phyloP scores from a whole-genome alignment of 176 grass and related monocot genomes.

The Zea luxurians region DNA sequence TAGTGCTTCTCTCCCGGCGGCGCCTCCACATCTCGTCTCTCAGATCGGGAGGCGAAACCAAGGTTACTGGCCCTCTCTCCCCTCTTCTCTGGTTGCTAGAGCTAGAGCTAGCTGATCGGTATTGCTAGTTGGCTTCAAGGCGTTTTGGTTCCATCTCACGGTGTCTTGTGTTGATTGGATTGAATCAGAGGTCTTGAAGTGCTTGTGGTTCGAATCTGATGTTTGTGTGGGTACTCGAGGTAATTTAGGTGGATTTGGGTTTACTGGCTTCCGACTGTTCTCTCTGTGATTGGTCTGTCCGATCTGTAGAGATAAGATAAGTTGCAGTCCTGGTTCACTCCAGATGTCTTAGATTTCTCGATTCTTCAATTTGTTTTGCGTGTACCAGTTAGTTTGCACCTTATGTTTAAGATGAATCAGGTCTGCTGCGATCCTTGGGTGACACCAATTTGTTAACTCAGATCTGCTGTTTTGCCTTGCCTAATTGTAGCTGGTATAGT shows the following conservation, averaged over 20 bases:
- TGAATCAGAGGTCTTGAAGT: too few relatives aligned
- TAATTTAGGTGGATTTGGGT: not conserved
- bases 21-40: constrained; percentile 22
- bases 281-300: not conserved
- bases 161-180: too few relatives aligned
- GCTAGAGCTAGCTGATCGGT: not conserved
- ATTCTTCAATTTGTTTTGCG: not conserved
- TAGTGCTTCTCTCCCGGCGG: constrained; percentile 17
- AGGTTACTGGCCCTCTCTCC: not conserved
- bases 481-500: not conserved
- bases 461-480: not conserved
- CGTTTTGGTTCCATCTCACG: not conserved
- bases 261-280: not conserved
- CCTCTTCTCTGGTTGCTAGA: not conserved
- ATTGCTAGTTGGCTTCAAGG: not conserved
- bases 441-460: not conserved
- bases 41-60: constrained; percentile 28
- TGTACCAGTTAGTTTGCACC: not conserved
- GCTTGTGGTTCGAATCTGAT: not conserved
- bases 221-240: not conserved
- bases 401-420: not conserved
- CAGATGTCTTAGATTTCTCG: not conserved
- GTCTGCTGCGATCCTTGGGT: not conserved
- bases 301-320: not conserved
- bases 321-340: not conserved